Conservation (phyloP, 768 basidiomycete species). For the Strobilomyces confusus region DNA sequence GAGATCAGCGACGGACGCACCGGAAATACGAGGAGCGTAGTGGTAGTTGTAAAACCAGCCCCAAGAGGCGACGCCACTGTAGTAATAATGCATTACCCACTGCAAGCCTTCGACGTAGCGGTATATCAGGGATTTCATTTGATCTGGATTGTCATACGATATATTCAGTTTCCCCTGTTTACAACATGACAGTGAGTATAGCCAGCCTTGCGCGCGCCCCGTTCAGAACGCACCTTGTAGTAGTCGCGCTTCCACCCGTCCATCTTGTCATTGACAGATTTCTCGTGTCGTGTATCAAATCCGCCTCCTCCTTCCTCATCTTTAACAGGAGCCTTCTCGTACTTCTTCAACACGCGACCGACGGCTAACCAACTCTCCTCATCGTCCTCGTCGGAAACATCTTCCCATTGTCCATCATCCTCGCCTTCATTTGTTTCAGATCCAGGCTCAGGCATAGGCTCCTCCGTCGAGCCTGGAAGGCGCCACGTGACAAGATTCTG, state of each 20-base stretch:
- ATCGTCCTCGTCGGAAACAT: constrained; percentile 54
- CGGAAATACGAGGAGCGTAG: constrained; percentile 94
- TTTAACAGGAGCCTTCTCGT: constrained; percentile 75
- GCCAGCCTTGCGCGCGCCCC: neutral
- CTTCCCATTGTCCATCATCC: constrained; percentile 48
- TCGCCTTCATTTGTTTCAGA: constrained; percentile 39
- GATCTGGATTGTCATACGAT: constrained; percentile 62
- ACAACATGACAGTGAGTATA: constrained; percentile 10
- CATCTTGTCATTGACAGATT: constrained; percentile 76
- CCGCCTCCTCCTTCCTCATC: constrained; percentile 68
- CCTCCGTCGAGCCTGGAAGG: constrained; percentile 46
- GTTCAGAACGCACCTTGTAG: constrained; percentile 72
- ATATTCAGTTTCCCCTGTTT: constrained; percentile 82
- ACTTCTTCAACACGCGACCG: constrained; percentile 81
- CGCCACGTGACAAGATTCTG: constrained; percentile 69
- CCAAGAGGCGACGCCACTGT: constrained; percentile 96
- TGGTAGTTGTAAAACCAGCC: constrained; percentile 99
- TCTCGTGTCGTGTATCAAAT: constrained; percentile 77
- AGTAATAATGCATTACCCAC: constrained; percentile 99
- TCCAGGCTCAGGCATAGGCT: constrained; percentile 32
- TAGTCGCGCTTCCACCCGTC: constrained; percentile 88
- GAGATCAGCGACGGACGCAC: constrained; percentile 38
- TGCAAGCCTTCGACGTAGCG: constrained; percentile 92
- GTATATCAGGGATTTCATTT: constrained; percentile 67
- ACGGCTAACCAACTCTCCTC: constrained; percentile 71